Percentiles rank a stretch among this genome's conserved stretches.
These are phyloP conservation scores for Phytophthora niederhauseri DNA, from an alignment of 352 stramenopile genomes.

Conservation along the genomic window DNA sequence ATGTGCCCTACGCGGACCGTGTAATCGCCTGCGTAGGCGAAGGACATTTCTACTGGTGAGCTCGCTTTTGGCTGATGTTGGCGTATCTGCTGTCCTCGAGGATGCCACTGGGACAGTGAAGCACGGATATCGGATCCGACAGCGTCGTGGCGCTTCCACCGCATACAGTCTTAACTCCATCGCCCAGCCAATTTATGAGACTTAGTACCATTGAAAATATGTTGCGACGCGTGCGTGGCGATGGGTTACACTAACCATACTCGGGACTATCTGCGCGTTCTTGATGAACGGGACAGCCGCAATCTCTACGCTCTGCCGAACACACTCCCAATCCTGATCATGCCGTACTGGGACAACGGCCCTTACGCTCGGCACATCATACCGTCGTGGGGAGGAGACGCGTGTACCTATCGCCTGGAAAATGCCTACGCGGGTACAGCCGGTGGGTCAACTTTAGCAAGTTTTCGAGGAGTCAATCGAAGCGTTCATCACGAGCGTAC, in stretches of 20 bases:
- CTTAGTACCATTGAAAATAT: slow-evolving; percentile 27
- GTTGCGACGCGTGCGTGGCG: slow-evolving; percentile 9
- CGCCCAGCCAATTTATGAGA: neutral
- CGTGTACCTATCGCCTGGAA: slow-evolving; percentile 29
- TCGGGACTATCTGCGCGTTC: slow-evolving; percentile 18
- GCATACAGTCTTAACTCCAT: slow-evolving; percentile 12
- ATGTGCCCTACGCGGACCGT: slow-evolving; percentile 53
- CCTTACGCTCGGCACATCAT: slow-evolving; percentile 9
- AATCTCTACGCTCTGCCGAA: slow-evolving; percentile 14
- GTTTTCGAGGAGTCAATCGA: slow-evolving; percentile 19
- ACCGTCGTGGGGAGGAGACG: slow-evolving; percentile 32
- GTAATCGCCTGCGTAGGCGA: slow-evolving; percentile 41
- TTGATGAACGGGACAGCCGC: slow-evolving; percentile 18
- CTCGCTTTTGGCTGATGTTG: slow-evolving; percentile 35
- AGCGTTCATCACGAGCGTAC: slow-evolving; percentile 22
- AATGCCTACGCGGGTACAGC: slow-evolving; percentile 8
- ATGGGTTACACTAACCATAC: slow-evolving; percentile 29
- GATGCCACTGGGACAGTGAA: slow-evolving; percentile 18
- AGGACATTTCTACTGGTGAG: slow-evolving; percentile 28
- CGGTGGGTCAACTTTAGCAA: neutral
- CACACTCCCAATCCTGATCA: slow-evolving; percentile 24
- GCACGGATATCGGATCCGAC: slow-evolving; percentile 40
- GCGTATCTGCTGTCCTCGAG: slow-evolving; percentile 18
- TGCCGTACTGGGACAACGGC: slow-evolving; percentile 24
- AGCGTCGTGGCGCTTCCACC: neutral